Base-by-base conservation (phyloP, 495 filamentous ascomycete species). In the Geopyxis carbonaria region DNA sequence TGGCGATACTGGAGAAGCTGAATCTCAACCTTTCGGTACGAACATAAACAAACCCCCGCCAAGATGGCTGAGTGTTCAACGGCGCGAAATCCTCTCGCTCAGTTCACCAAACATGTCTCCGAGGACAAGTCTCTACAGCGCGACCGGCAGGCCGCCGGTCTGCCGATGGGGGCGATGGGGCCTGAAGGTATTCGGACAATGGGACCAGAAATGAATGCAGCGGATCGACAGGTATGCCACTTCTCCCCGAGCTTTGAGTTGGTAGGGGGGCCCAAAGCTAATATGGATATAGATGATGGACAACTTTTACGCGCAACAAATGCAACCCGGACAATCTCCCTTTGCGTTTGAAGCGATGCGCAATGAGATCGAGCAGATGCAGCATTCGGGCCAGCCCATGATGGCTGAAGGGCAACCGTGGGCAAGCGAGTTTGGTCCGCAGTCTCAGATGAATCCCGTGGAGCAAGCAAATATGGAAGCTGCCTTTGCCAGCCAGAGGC, bases 21-120 rank as follows among this genome's bases (percentile, higher is more conserved):
- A n/a, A n/a, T n/a, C n/a, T n/a, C n/a, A n/a, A n/a, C n/a, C n/a
- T n/a, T n/a, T n/a, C n/a, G n/a, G n/a, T n/a, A n/a, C n/a, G n/a
- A n/a, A n/a, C n/a, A n/a, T n/a, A n/a, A n/a, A n/a, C n/a, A n/a
- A n/a, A n/a, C n/a, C n/a, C n/a, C n/a, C n/a, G n/a, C n/a, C n/a
- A n/a, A n/a, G n/a, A n/a, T n/a, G n/a, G 80, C 85, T 47, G 89
- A 95, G 62, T 97, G 89, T 67, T 95, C 89, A 33, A 93, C 89
- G 29, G 85, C 80, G 38, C 83, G 76, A 52, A 97, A 95, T 60
- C 91, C 91, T 39, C 76, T 97, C 42, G 83, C 78, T 51, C 91
- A 94, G 69, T 92, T 97, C 57, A 78, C 80, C 21, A 97, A 95
- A 58, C 82, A 92, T 56, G 79, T 85, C 37, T 76, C 83, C 51